Percentiles rank a stretch among this genome's conserved stretches.
Conservation (phyloP, 1,139 yeast species). For the Insectozyma bohioensis region DNA sequence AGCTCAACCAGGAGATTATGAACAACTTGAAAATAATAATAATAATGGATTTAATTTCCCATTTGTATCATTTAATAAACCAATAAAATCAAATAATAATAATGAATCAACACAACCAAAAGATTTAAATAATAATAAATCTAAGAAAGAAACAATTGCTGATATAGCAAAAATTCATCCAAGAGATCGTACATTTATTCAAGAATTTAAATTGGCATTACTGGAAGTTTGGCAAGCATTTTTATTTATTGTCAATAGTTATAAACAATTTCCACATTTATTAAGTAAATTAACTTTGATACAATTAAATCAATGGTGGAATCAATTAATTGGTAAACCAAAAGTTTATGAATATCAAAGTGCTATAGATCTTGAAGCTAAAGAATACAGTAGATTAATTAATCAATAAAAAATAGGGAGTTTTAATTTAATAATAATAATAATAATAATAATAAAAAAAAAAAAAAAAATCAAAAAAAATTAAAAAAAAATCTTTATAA, state of each 20-base stretch:
- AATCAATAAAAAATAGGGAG: constrained; percentile 4
- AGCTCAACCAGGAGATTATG: constrained; percentile 45
- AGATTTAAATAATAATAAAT: not conserved
- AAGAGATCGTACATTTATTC: constrained; percentile 25
- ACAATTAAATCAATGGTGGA: constrained; percentile 65
- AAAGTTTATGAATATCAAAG: constrained; percentile 13
- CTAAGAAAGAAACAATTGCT: constrained; percentile 5
- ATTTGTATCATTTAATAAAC: constrained; percentile 18
- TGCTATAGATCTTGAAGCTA: constrained; percentile 13
- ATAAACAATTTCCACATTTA: constrained; percentile 66
- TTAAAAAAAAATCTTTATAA: no score
- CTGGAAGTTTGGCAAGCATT: constrained; percentile 62
- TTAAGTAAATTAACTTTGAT: constrained; percentile 51
- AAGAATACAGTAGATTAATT: constrained; percentile 13
- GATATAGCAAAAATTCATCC: constrained; percentile 11
- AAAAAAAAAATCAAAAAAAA: no score
- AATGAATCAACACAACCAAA: constrained; percentile 3
- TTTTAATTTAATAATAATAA: no score
- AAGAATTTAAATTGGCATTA: constrained; percentile 54
- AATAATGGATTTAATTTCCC: constrained; percentile 42
- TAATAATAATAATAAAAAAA: no score
- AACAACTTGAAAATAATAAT: constrained; percentile 24
- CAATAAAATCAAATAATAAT: constrained; percentile 5
- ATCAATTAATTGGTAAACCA: constrained; percentile 60
- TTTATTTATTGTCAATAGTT: constrained; percentile 64